These are phyloP conservation scores for Sclerotinia sclerotiorum DNA, from an alignment of 2,329 filamentous ascomycete genomes.

Conservation along the genomic window DNA sequence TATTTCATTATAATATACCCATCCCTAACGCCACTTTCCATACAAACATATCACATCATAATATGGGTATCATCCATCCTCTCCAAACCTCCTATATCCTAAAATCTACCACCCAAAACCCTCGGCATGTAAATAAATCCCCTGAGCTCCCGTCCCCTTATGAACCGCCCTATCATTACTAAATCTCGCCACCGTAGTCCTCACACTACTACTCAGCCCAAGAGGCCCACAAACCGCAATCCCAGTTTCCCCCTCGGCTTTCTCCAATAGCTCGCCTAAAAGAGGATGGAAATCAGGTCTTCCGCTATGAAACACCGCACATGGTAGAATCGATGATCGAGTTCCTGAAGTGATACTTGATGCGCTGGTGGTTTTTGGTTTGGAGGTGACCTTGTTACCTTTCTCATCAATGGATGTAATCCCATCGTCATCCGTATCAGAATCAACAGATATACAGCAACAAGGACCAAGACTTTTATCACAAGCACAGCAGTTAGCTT, in stretches of 20 bases:
- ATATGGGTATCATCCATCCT: background rate
- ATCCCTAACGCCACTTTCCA: background rate
- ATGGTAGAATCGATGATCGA: constrained; percentile 33
- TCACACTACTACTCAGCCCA: constrained; percentile 52
- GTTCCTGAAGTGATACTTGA: constrained; percentile 34
- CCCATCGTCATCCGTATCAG: constrained; percentile 1
- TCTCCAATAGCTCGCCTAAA: constrained; percentile 55
- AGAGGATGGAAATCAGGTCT: constrained; percentile 54
- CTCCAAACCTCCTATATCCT: background rate
- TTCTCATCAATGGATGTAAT: constrained; percentile 17
- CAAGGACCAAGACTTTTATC: constrained; percentile 30
- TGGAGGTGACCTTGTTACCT: constrained; percentile 17
- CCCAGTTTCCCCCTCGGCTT: constrained; percentile 60
- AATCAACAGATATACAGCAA: constrained; percentile 26
- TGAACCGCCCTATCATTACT: constrained; percentile 63
- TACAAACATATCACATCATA: background rate
- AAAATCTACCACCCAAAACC: constrained; percentile 53
- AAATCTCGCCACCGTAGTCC: constrained; percentile 55
- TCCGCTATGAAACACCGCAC: constrained; percentile 24
- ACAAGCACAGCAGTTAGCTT: constrained; percentile 27
- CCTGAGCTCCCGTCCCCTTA: constrained; percentile 63
- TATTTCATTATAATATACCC: background rate
- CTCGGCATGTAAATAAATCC: constrained; percentile 60
- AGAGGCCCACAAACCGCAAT: constrained; percentile 60
- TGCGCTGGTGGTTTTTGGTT: constrained; percentile 14